Base-by-base conservation (phyloP, 2,329 filamentous ascomycete species). In the Coleophoma cylindrospora region DNA sequence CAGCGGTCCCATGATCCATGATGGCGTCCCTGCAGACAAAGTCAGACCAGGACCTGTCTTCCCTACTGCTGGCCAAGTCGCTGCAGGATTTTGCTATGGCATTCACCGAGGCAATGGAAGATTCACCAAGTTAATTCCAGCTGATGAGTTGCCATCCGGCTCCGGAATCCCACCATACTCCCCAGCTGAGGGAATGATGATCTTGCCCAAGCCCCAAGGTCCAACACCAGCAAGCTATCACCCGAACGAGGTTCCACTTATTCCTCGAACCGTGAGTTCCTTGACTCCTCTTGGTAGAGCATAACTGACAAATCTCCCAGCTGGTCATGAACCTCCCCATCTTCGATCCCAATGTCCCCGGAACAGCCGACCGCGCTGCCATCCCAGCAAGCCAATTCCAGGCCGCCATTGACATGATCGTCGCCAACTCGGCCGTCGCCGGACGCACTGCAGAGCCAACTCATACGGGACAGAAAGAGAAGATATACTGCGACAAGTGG, bases 401-500 rank as follows among this genome's bases (percentile, higher is more conserved):
- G 3, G 45, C 34, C 13, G 27, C 34, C n/a, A 61, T 61, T 49
- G 56, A 61, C 40, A 40, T 41, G 2, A 61, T 61, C 33, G 47
- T 60, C 14, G 54, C 52, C 17, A 47, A 50, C 4, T 43, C 43
- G 19, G 12, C 34, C 17, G 4, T 45, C 14, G 34, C 14, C 9
- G 14, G 14, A 27, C 43, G 44, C 17, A 12, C 43, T 15, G 22
- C 7, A 15, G 17, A 44, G 5, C 14, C 22, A 27, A 37, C 54
- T 38, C 27, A 7, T 8, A 34, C 41, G 13, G 36, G 27, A 13
- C 57, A 58, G 10, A 54, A 64, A 21, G 64, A 67, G 51, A 95
- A 95, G 65, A 72, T 86, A 21, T 95, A 87, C 67, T 96, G 91
- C 69, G 89, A 90, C 51, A 89, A 92, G 67, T 96, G 91, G 91